Base-by-base conservation (phyloP, 352 stramenopile genomes). In the Phytophthora multivora region DNA sequence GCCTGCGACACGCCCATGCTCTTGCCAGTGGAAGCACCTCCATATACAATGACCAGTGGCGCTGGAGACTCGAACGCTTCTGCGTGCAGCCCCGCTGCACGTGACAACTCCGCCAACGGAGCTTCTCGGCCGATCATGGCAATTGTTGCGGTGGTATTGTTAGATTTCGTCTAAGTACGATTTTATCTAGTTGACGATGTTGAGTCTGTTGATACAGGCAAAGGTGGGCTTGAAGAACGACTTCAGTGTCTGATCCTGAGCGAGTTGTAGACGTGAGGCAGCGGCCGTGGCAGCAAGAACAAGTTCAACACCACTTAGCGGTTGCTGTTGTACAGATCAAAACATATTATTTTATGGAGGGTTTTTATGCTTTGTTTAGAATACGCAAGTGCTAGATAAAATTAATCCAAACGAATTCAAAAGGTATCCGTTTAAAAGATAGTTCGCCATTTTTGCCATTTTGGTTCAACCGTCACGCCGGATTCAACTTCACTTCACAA, bases 11-110 rank as follows among this genome's bases (percentile, higher is more conserved):
- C 76, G n/a, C 69, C 73, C 47, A 77, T 46, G 45, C 79, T 90
- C 61, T 95, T 95, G 46, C 86, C 86, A n/a, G 82, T 88, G 10
- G 83, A 91, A 23, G 85, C 82, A 30, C 77, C 80, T 18, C 86
- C 86, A 55, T 91, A 90, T 1, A 93, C 70, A 4, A 95, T 67
- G 23, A 90, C 63, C 3, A 94, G 75, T 30, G 85, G 73, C n/a
- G 71, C 54, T 40, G 80, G 72, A 51, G 73, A 65, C 66, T 90
- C 80, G 18, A 49, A 77, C 35, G 35, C 53, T 53, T 10, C 62
- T n/a, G 39, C 12, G 23, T 78, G 55, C 25, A 90, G 72, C 30
- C 77, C 81, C 33, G 76, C 58, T 31, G 83, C 71, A 2, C 68
- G 66, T 16, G 61, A 59, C 36, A 94, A 66, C 59, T 86, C 77